Conservation (phyloP, 768 basidiomycete species). For the Leucocoprinus birnbaumii region DNA sequence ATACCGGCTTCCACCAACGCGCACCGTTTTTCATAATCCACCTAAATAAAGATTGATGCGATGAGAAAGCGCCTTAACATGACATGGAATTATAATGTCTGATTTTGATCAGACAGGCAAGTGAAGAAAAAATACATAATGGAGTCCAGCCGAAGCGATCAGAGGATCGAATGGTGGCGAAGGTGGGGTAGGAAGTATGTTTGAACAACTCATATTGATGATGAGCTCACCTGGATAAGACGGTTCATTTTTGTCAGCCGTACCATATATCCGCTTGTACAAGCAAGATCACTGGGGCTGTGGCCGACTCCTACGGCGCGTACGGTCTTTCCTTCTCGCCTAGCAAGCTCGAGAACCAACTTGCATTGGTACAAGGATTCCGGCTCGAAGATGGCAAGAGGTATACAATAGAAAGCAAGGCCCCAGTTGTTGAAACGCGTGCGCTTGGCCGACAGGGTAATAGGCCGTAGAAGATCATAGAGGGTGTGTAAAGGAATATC, state of each 20-base stretch:
- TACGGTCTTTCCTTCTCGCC: slow-evolving; percentile 65
- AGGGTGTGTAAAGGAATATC: slow-evolving; percentile 45
- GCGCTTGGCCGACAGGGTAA: slow-evolving; percentile 43
- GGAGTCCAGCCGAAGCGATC: slow-evolving; percentile 1
- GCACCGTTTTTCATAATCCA: slow-evolving; percentile 63
- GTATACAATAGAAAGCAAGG: slow-evolving; percentile 66
- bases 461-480: slow-evolving; percentile 49
- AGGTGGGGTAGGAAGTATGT: background rate
- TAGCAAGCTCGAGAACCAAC: slow-evolving; percentile 77
- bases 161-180: background rate
- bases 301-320: slow-evolving; percentile 90
- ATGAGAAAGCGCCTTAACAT: slow-evolving; percentile 3
- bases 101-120: slow-evolving; percentile 1
- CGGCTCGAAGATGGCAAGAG: slow-evolving; percentile 76
- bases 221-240: slow-evolving; percentile 67
- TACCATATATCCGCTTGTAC: slow-evolving; percentile 85
- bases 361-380: slow-evolving; percentile 64
- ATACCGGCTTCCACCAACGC: slow-evolving; percentile 79
- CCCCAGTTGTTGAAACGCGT: slow-evolving; percentile 85
- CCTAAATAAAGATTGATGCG: slow-evolving; percentile 36
- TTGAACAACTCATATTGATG: slow-evolving; percentile 12
- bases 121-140: slow-evolving; percentile 2
- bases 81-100: background rate
- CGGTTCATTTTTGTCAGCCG: slow-evolving; percentile 70
- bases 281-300: slow-evolving; percentile 91